Evolutionary conservation across 495 filamentous ascomycete species (phyloP), one percentile per base, ranked within the genome.

Genomic region (Hypoxylon cercidicola): DNA sequence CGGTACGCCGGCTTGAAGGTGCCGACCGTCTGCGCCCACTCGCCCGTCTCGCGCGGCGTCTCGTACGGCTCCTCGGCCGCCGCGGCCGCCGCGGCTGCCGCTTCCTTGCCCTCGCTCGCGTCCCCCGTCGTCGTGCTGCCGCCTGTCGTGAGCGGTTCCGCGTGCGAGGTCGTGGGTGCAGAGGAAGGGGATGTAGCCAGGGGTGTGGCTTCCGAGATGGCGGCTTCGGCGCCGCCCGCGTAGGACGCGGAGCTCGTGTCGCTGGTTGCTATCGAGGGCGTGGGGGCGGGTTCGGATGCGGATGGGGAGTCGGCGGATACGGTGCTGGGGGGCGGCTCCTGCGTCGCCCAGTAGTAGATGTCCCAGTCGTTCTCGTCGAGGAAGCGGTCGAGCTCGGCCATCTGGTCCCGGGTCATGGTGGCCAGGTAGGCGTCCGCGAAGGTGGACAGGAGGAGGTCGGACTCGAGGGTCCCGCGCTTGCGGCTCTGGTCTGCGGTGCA

Each of bases 281-380:
- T 77, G 2, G 87, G 83, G 0, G 78, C 71, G 0, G 84, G 13
- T 52, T 74, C 19, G 44, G 52, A 5, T 45, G 55, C 9, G 37
- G 62, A 6, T 15, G 72, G n/a, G 40, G 68, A 37, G 63, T 75
- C 50, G 72, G 76, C 8, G 60, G 69, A 21, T n/a, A 62, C 21
- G 1, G 79, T 73, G 12, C 86, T 83, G 0, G 79, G 72, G 0
- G 85, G 80, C 5, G 90, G 85, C 64, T 90, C 87, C 74, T 99
- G 96, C n/a, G 96, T 99, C 0, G 93, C 92, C 95, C 95, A 99
- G 84, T 99, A 99, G 82, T 99, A 99, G 60, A 99, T 98, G 74
- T 99, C 95, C 95, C 95, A 99, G 77, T 99, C 95, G 74, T 98
- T 98, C 77, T 99, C 95, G 79, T 99, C 95, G 45, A 99, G 87